Base-by-base conservation (phyloP, 768 basidiomycete genomes). In the Amanita rimosa region DNA sequence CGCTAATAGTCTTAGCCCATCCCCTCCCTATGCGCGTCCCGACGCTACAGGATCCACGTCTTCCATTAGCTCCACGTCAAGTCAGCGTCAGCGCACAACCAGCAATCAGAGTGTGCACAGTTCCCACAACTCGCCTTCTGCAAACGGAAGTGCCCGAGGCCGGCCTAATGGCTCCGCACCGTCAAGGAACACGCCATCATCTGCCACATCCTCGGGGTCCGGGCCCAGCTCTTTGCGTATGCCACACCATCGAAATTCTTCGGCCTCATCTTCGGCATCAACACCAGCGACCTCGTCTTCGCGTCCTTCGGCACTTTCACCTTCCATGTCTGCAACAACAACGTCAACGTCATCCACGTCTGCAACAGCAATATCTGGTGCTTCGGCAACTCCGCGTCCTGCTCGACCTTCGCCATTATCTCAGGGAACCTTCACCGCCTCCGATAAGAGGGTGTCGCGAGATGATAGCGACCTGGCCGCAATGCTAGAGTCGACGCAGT, bases 21-120 rank as follows among this genome's bases (percentile, higher is more conserved):
- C 83, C 54, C 85, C 85, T 7, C 87, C 89, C 0, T 91, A 90
- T 62, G 81, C 77, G 22, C 81, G 85, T 50, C 74, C 78, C 19
- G 87, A 90, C 49, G 87, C 87, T 6, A 84, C 89, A 6, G 79
- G 76, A 39, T 90, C 88, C 0, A 76, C 81, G 21, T 79, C 85
- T 3, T 91, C 89, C 0, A 71, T 91, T 54, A 85, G 82, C 60
- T 90, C 89, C 46, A 60, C 73, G 50, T 64, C 63, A 31, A 74
- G 78, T 46, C 64, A 74, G 43, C 78, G 85, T 16, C 81, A 76
- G 56, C 72, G 84, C 38, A 87, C 83, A 9, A 80, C 75, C 63
- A 85, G 83, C 59, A 78, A 73, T 54, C 85, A 85, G 56, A 83
- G 83, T 47, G 69, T 71, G 36, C 63, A 74, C 43, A 69, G 73